Conservation (phyloP, 1,284 basidiomycete genomes). For the Leccinum subspadiceum region DNA sequence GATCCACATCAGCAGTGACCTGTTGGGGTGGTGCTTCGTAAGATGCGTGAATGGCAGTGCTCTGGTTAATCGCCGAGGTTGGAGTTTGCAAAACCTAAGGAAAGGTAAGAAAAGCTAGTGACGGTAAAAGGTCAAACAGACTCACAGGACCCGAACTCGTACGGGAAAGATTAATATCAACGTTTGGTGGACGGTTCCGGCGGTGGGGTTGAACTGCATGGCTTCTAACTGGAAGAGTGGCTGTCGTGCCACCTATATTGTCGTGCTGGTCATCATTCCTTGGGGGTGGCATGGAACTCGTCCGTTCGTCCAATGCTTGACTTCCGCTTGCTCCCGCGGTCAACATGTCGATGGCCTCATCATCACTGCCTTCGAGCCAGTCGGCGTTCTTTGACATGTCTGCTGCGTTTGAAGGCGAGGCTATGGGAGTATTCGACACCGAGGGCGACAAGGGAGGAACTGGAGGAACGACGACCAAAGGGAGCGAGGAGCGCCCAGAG, state of each 20-base stretch:
- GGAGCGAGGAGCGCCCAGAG: constrained; percentile 43
- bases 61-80: constrained; percentile 27
- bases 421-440: constrained; percentile 21
- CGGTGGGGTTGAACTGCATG: constrained; percentile 37
- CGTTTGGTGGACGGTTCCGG: constrained; percentile 59
- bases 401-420: constrained; percentile 10
- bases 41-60: constrained; percentile 13
- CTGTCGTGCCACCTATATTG: constrained; percentile 9
- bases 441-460: constrained; percentile 40
- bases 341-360: constrained; percentile 77
- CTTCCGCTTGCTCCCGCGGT: constrained; percentile 77
- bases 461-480: constrained; percentile 60
- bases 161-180: constrained; percentile 54
- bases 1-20: constrained; percentile 42
- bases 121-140: constrained; percentile 55
- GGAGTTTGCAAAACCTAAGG: constrained; percentile 55
- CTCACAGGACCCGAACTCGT: constrained; percentile 36
- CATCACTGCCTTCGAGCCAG: constrained; percentile 72
- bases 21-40: constrained; percentile 16
- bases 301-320: constrained; percentile 76
- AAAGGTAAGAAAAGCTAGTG: constrained; percentile 60
- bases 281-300: constrained; percentile 50
- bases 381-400: constrained; percentile 54
- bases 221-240: constrained; percentile 33
- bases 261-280: constrained; percentile 19